Conservation (phyloP, 495 filamentous ascomycete species). For the Cudoniella acicularis region DNA sequence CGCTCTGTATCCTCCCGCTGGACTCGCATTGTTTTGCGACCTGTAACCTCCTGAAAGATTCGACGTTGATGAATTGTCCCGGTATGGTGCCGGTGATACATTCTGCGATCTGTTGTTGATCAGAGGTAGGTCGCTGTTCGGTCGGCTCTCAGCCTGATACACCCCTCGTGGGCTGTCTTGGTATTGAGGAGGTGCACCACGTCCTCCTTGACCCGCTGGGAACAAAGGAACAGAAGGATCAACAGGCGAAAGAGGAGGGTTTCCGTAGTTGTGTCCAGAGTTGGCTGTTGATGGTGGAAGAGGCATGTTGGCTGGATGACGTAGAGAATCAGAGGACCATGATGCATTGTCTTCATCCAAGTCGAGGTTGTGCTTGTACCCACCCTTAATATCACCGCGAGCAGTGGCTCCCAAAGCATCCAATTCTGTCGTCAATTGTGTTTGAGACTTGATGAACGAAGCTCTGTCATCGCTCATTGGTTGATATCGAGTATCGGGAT, state of each 20-base stretch:
- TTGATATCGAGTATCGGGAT: conserved; percentile 94
- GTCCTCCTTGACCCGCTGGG: conserved; percentile 34
- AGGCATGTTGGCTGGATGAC: conserved; percentile 34
- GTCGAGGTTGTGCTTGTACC: conserved; percentile 57
- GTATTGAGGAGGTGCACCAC: conserved; percentile 14
- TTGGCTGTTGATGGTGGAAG: conserved; percentile 28
- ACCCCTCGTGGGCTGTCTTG: conserved; percentile 12
- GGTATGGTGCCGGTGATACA: conserved; percentile 13
- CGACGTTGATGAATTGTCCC: conserved; percentile 14
- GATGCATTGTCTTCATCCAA: conserved; percentile 80
- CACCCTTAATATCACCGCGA: conserved; percentile 72
- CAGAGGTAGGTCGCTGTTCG: conserved; percentile 12
- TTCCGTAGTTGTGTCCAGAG: conserved; percentile 19
- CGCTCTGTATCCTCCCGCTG: conserved; percentile 31
- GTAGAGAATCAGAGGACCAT: conserved; percentile 40
- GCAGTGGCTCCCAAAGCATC: conserved; percentile 92
- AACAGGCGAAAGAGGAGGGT: conserved; percentile 54
- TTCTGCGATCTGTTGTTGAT: conserved; percentile 10
- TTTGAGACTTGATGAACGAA: conserved; percentile 97
- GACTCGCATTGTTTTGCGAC: conserved; percentile 34
- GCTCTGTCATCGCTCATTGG: conserved; percentile 95
- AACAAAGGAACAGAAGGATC: conserved; percentile 62
- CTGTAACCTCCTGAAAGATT: conserved; percentile 22
- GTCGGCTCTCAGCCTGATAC: conserved; percentile 11
- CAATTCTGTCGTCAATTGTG: conserved; percentile 83